Conservation (phyloP, 192 early-diverging fungal genomes). For the Phlyctochytrium bullatum region DNA sequence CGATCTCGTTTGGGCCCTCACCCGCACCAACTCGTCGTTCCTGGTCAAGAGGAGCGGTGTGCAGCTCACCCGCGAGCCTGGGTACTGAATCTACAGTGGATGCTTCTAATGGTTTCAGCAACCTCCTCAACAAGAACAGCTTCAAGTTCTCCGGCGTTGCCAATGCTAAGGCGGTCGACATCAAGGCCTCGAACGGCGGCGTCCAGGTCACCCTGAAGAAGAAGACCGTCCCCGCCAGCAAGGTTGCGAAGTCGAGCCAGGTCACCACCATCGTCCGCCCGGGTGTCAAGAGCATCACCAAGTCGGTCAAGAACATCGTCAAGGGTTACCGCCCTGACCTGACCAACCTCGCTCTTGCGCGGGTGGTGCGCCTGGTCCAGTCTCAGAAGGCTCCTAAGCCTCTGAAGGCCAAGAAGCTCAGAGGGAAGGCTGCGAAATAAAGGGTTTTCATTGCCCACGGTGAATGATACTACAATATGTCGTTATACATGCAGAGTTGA, state of each 20-base stretch:
- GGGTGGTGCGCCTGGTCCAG: conserved; percentile 63
- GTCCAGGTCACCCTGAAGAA: conserved; percentile 62
- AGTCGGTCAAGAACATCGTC: conserved; percentile 62
- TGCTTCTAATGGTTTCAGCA: too few species aligned
- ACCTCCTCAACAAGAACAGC: conserved; percentile 76
- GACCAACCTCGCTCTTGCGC: conserved; percentile 66
- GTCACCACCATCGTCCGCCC: conserved; percentile 49
- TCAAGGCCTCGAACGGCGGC: conserved; percentile 47
- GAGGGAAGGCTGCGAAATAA: conserved; percentile 33
- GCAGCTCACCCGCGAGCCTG: conserved; percentile 67
- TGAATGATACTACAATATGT: too few species aligned
- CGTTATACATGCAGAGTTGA: too few species aligned
- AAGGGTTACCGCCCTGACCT: conserved; percentile 69
- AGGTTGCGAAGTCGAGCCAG: conserved; percentile 50
- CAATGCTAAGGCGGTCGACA: conserved; percentile 64
- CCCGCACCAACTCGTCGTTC: conserved; percentile 77
- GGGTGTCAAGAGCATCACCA: conserved; percentile 61
- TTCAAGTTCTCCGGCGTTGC: conserved; percentile 82
- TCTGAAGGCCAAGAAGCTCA: conserved; percentile 43
- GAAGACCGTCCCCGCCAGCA: conserved; percentile 47
- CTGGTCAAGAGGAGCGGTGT: conserved; percentile 76
- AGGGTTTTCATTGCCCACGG: too few species aligned
- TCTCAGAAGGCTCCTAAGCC: conserved; percentile 60
- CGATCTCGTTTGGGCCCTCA: conserved; percentile 56
- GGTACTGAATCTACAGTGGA: background rate